These are phyloP conservation scores for Cladosporium sp. DNA, from an alignment of 2,329 filamentous ascomycete species.

Conservation along the genomic window DNA sequence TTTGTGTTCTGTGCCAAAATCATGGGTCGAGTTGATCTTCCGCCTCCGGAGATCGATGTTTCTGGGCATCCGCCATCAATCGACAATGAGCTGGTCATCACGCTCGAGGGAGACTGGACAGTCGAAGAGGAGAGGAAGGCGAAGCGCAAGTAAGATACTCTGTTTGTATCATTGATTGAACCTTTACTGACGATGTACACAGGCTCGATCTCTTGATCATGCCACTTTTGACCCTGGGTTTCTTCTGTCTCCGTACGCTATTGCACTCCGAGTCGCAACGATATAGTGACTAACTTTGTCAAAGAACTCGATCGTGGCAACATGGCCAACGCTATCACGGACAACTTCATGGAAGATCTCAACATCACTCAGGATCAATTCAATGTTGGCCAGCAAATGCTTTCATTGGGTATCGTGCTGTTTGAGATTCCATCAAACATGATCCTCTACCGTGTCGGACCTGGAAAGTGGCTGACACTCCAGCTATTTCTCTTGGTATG, in stretches of 20 bases:
- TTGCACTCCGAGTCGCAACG: too few relatives aligned
- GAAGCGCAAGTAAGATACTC: slow-evolving; percentile 25
- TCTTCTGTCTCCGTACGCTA: slow-evolving; percentile 30
- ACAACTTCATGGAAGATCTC: slow-evolving; percentile 30
- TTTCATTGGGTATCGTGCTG: slow-evolving; percentile 32
- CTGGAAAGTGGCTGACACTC: slow-evolving; percentile 35
- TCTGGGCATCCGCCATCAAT: background rate
- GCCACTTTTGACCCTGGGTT: slow-evolving; percentile 30
- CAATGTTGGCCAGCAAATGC: slow-evolving; percentile 33
- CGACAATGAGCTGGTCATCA: slow-evolving; percentile 14
- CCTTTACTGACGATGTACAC: background rate
- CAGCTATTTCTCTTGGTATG: slow-evolving; percentile 33
- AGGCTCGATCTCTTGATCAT: slow-evolving; percentile 31
- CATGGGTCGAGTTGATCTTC: slow-evolving; percentile 8
- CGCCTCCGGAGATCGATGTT: background rate
- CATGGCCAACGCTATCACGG: slow-evolving; percentile 30
- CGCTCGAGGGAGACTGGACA: slow-evolving; percentile 22
- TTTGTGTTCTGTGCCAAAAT: background rate
- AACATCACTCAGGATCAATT: slow-evolving; percentile 30
- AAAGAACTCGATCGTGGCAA: slow-evolving; percentile 21
- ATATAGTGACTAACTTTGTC: background rate
- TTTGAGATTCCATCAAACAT: slow-evolving; percentile 31
- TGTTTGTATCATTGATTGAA: background rate
- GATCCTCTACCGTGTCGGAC: slow-evolving; percentile 33
- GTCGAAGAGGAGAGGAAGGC: slow-evolving; percentile 27